phyloP scores from a whole-genome alignment of 1,139 yeast species.

The Nakaseomyces sp. region DNA sequence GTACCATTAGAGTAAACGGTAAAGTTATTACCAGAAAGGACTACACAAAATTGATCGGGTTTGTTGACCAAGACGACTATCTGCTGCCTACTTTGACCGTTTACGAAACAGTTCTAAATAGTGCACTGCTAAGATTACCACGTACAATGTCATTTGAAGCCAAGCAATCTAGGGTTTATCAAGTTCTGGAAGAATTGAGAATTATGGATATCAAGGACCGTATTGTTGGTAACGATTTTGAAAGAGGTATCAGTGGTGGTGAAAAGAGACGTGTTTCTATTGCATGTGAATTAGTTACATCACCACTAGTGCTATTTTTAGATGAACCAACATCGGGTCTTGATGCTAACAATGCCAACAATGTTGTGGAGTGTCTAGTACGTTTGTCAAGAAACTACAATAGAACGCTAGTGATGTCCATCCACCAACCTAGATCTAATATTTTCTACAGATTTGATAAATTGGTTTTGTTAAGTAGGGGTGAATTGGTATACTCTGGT shows the following conservation, averaged over 20 bases:
- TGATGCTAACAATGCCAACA: constrained; percentile 87
- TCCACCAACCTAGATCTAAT: constrained; percentile 96
- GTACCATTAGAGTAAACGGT: constrained; percentile 71
- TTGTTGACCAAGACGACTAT: constrained; percentile 95
- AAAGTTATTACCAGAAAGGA: constrained; percentile 34
- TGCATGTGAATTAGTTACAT: constrained; percentile 82
- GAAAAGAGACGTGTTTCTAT: constrained; percentile 83
- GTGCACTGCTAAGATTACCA: constrained; percentile 84
- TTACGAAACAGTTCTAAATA: constrained; percentile 85
- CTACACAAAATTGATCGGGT: constrained; percentile 69
- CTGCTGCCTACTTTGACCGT: constrained; percentile 89
- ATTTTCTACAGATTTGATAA: constrained; percentile 87
- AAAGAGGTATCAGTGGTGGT: constrained; percentile 92
- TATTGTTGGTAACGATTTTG: constrained; percentile 79
- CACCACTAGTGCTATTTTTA: constrained; percentile 69
- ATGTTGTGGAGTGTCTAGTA: constrained; percentile 78
- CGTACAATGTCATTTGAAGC: constrained; percentile 61
- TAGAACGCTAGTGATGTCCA: constrained; percentile 83
- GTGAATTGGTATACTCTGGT: constrained; percentile 82
- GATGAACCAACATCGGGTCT: constrained; percentile 95
- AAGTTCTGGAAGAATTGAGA: constrained; percentile 77
- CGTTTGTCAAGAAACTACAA: constrained; percentile 70
- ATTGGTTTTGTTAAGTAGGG: constrained; percentile 70
- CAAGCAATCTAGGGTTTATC: constrained; percentile 71
- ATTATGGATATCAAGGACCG: constrained; percentile 76